Conservation (phyloP, 257 asterid species). For the Lycium barbarum region DNA sequence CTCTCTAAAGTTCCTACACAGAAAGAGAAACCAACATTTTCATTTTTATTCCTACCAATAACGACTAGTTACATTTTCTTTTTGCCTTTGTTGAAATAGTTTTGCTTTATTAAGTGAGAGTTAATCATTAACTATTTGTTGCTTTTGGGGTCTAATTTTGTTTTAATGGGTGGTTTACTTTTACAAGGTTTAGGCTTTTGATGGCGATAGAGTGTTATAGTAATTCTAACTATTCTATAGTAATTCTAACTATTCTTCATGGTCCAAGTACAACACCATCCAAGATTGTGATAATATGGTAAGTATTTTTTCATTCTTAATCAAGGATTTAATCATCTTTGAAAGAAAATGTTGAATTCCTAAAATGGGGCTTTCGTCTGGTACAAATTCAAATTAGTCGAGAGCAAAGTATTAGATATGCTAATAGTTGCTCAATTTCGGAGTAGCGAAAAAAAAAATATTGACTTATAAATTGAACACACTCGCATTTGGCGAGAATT, state of each 20-base stretch:
- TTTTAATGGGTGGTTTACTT: background rate
- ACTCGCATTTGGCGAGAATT: background rate
- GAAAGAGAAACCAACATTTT: constrained; percentile 25
- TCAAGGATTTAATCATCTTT: too few relatives aligned
- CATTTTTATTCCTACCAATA: background rate
- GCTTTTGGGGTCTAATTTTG: background rate
- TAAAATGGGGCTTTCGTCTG: too few relatives aligned
- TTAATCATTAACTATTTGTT: background rate
- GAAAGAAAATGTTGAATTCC: too few relatives aligned
- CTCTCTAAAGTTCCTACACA: constrained; percentile 22
- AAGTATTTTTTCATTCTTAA: too few relatives aligned
- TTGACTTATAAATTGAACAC: background rate
- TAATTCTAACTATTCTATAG: background rate
- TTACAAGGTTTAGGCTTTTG: constrained; percentile 11
- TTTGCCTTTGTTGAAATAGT: background rate
- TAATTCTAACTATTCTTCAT: background rate
- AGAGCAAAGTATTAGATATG: too few relatives aligned
- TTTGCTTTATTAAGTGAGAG: background rate
- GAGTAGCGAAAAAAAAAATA: too few relatives aligned
- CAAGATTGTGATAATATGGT: too few relatives aligned
- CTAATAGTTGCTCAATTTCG: too few relatives aligned
- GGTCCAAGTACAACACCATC: background rate
- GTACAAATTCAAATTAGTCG: too few relatives aligned
- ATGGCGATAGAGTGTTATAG: background rate
- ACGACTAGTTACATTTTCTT: background rate